These are phyloP conservation scores for Gossypium bickii DNA, from an alignment of 345 rosid species.

Conservation along the genomic window DNA sequence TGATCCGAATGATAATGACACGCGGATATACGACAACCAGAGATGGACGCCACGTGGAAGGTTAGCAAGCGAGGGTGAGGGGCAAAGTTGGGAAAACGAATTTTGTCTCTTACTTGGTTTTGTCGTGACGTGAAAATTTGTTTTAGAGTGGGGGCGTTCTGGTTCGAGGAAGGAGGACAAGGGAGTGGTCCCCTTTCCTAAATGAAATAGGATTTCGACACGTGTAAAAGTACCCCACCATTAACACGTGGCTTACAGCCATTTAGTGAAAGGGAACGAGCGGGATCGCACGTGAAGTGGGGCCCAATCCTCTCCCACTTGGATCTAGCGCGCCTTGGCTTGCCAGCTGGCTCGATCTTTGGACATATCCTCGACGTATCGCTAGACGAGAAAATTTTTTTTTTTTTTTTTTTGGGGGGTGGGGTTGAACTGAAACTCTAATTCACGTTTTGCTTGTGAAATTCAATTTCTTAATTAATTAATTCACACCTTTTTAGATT, in stretches of 20 bases:
- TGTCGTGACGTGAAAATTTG: constrained; percentile 30
- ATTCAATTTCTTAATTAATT: not conserved
- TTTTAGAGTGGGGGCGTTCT: constrained; percentile 18
- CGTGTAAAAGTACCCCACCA: not conserved
- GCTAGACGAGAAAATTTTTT: constrained; percentile 8
- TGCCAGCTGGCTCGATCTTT: constrained; percentile 28
- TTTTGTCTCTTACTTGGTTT: constrained; percentile 19
- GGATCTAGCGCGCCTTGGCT: constrained; percentile 12
- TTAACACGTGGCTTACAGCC: constrained; percentile 22
- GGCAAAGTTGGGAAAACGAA: constrained; percentile 23
- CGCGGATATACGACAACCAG: not conserved
- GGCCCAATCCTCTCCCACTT: constrained; percentile 19
- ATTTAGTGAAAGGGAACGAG: not conserved
- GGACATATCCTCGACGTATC: not conserved
- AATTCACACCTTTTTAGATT: not conserved
- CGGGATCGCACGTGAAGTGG: constrained; percentile 47
- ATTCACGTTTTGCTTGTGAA: constrained; percentile 23
- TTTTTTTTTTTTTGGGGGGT: not conserved
- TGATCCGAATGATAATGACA: not conserved
- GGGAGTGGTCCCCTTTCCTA: constrained; percentile 29
- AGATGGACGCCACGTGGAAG: not conserved
- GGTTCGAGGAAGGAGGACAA: constrained; percentile 21
- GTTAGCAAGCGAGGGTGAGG: not conserved
- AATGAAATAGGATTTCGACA: constrained; percentile 23
- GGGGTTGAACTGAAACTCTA: not conserved